Evolutionary conservation across 768 basidiomycete species (phyloP).

Genomic region (Suillus ampliporus): DNA sequence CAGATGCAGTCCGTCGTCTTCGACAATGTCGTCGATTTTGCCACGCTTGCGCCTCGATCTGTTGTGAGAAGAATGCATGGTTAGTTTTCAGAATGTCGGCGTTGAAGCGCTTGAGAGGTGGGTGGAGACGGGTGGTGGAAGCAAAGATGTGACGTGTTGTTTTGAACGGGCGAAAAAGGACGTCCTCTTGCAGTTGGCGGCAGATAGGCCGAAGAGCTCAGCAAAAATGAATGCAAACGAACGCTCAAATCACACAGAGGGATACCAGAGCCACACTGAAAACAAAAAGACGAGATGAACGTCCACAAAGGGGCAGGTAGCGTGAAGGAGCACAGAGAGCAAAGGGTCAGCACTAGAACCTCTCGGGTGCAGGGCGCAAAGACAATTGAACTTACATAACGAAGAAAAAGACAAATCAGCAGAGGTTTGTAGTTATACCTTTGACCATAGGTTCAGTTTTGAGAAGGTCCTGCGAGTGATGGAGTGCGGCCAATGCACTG

Average conservation of each 20-base stretch:
- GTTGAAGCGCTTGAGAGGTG: constrained; percentile 23
- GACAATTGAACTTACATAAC: constrained; percentile 44
- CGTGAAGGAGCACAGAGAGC: constrained; percentile 19
- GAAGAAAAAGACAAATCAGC: constrained; percentile 29
- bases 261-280: constrained; percentile 22
- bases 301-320: constrained; percentile 30
- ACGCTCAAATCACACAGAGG: constrained; percentile 38
- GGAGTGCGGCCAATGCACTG: constrained; percentile 28
- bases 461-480: constrained; percentile 27
- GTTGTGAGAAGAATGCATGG: constrained; percentile 44
- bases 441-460: constrained; percentile 34
- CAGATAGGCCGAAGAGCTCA: constrained; percentile 25
- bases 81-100: constrained; percentile 19
- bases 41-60: constrained; percentile 57
- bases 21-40: constrained; percentile 54
- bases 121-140: constrained; percentile 25
- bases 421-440: constrained; percentile 36
- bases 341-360: constrained; percentile 26
- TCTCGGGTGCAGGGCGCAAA: constrained; percentile 27
- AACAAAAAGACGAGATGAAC: constrained; percentile 25
- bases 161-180: constrained; percentile 34
- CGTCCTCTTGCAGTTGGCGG: constrained; percentile 29
- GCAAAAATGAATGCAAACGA: constrained; percentile 36
- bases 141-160: constrained; percentile 35
- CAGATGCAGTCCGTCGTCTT: constrained; percentile 49